Conservation (phyloP, 2,329 filamentous ascomycete species). For the Microsporum canis region DNA sequence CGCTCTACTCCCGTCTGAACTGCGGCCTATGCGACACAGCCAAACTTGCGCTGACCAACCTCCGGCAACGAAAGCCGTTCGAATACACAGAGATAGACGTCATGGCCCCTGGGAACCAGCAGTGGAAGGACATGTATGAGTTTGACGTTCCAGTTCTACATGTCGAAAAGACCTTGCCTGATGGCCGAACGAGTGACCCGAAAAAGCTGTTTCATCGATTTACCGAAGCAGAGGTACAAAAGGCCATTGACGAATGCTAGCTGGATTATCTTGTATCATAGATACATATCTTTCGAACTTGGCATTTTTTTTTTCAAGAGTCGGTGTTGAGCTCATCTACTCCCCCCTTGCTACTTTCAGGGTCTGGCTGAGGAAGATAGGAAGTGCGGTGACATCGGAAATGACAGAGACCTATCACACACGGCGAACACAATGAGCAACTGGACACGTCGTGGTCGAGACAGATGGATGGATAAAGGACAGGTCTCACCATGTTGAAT, state of each 20-base stretch:
- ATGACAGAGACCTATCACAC: slow-evolving; percentile 28
- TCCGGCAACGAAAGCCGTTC: slow-evolving; percentile 43
- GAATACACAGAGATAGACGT: slow-evolving; percentile 50
- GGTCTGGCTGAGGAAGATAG: slow-evolving; percentile 29
- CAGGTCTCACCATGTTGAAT: slow-evolving; percentile 42
- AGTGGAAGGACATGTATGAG: slow-evolving; percentile 51
- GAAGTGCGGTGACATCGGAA: slow-evolving; percentile 38
- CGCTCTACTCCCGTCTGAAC: slow-evolving; percentile 49
- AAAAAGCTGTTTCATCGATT: slow-evolving; percentile 54
- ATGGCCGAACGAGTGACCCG: slow-evolving; percentile 45
- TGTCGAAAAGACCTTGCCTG: slow-evolving; percentile 37
- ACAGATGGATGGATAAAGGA: not conserved
- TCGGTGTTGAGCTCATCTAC: not conserved
- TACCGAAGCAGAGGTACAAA: slow-evolving; percentile 45
- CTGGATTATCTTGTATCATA: slow-evolving; percentile 1
- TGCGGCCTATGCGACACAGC: slow-evolving; percentile 53
- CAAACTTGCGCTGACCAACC: slow-evolving; percentile 44
- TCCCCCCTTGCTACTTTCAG: slow-evolving; percentile 26
- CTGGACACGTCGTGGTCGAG: too few relatives aligned
- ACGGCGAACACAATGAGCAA: not conserved
- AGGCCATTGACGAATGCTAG: slow-evolving; percentile 39
- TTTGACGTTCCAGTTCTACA: slow-evolving; percentile 56
- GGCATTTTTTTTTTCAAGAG: not conserved
- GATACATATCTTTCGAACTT: not conserved
- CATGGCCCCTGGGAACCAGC: slow-evolving; percentile 42